Base-by-base conservation (phyloP, 2,329 filamentous ascomycete genomes). In the Paecilomyces sp. region DNA sequence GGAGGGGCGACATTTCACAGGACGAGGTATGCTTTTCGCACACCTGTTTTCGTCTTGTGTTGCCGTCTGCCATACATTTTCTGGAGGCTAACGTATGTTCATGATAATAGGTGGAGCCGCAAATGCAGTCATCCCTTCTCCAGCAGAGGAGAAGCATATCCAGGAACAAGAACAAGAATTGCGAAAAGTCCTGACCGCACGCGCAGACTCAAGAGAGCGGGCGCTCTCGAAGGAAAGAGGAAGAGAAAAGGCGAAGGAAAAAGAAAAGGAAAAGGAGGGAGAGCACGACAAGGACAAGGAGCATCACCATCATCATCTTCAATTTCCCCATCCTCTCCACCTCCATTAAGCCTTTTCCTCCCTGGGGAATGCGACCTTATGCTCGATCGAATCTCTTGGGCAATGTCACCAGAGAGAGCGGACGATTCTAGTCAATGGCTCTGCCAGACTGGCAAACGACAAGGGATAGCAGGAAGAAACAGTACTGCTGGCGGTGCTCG, bases 1-100 rank as follows among this genome's bases (percentile, higher is more conserved):
- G 22, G 74, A 78, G 61, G 70, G 68, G 13, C 70, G 72, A 36
- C 73, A 76, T 64, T 74, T 76, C 60, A 77, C 72, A 7, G 77
- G 77, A 60, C 66, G 77, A 74, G 72, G 76, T 79, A 76, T 60
- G 72, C 28, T 57, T 54, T 54, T 55, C 12, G 6, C 51, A 22
- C n/a, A 3, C 13, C n/a, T 41, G n/a, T 41, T 3, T 41, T 41
- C 12, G 13, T 15, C 36, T 41, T 41, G 34, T 41, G 34, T 28
- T 6, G 25, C 25, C 3, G 25, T 6, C 34, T 2, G 15, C 15
- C 15, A 8, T 18, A 60, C 25, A 18, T 41, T 15, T 13, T n/a
- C 25, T 33, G 54, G 28, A 3, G 25, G 25, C 57, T 64, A n/a
- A 59, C 36, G 3, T 25, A 28, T 15, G 33, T n/a, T 36, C 3